phyloP scores from a whole-genome alignment of 768 basidiomycete species.

The Podaxis sp. region DNA sequence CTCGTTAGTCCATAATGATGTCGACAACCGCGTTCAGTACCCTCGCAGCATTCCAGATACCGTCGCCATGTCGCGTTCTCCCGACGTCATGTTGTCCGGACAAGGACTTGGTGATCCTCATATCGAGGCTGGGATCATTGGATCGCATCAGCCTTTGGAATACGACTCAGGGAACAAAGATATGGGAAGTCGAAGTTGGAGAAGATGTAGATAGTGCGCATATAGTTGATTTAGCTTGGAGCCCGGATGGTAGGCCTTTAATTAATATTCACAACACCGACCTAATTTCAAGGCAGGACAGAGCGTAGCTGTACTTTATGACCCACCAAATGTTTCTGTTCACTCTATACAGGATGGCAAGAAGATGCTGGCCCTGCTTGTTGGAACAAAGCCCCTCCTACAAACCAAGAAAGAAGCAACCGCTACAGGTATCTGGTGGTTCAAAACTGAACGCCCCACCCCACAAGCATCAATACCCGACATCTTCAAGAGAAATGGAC shows the following conservation, averaged over 20 bases:
- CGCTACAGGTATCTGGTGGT: conserved; percentile 70
- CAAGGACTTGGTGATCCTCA: conserved; percentile 73
- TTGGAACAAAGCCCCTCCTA: conserved; percentile 24
- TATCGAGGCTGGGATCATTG: conserved; percentile 65
- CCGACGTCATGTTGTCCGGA: conserved; percentile 78
- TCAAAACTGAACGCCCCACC: conserved; percentile 38
- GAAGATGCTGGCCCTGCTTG: conserved; percentile 46
- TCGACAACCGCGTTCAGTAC: conserved; percentile 51
- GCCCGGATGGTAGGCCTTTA: conserved; percentile 65
- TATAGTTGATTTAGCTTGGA: conserved; percentile 71
- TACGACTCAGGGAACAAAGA: conserved; percentile 67
- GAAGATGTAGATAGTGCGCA: conserved; percentile 45
- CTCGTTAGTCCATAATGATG: conserved; percentile 27
- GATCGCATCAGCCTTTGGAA: conserved; percentile 81
- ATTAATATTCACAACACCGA: neutral
- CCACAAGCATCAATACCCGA: conserved; percentile 58
- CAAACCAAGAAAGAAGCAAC: conserved; percentile 17
- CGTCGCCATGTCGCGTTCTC: conserved; percentile 57
- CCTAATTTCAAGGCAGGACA: conserved; percentile 43
- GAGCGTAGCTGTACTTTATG: conserved; percentile 68
- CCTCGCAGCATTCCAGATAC: conserved; percentile 56
- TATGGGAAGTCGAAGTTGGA: conserved; percentile 78
- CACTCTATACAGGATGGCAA: conserved; percentile 81
- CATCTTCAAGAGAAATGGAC: conserved; percentile 66
- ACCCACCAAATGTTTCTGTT: conserved; percentile 66